Base-by-base conservation (phyloP, 108 stramenopile genomes). In the Chaetoceros tenuissimus region DNA sequence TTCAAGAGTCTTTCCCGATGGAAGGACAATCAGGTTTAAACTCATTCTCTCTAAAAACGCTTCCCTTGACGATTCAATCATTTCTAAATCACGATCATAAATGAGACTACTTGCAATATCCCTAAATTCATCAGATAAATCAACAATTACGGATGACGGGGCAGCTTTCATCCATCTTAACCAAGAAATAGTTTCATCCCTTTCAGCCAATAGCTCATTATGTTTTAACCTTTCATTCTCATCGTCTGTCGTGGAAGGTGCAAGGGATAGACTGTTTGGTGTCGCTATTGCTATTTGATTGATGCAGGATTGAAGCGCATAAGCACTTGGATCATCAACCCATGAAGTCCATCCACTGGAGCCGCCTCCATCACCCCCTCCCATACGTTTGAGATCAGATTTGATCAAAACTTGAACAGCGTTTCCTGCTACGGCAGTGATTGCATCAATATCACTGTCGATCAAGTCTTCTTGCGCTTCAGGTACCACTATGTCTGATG, bases 91-190 rank as follows among this genome's bases (percentile, higher is more conserved):
- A 3, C 59, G 54, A 51, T 73, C 55, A 0, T 78, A 59, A 18
- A 88, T 68, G n/a, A 60, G 66, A 27, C 43, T 34, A 57, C 73
- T 70, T 29, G 65, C 73, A 30, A 55, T 30, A 10, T 13, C 25
- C 24, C 68, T 46, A 31, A 74, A 46, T 54, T 69, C 68, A 22
- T 50, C 40, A 8, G 84, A 82, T 48, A 86, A 56, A 66, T 89
- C 82, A 24, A 89, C 67, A 51, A 83, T 63, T 10, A 77, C 51
- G 10, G 84, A 80, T 3, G 80, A 66, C 0, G 84, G 84, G 8
- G 73, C 31, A 25, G 76, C 56, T 60, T 75, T 84, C 80, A 89
- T 85, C 88, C 88, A 89, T 64, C 79, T 69, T 24, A 85, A 54
- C 82, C 88, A 89, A 5, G 70, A 31, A 2, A 63, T 70, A 10